A percentile compares a stretch with the other conserved stretches of the same genome.
Conservation (phyloP, 1,139 yeast genomes). For the Yamadazyma spencermartinsiae region DNA sequence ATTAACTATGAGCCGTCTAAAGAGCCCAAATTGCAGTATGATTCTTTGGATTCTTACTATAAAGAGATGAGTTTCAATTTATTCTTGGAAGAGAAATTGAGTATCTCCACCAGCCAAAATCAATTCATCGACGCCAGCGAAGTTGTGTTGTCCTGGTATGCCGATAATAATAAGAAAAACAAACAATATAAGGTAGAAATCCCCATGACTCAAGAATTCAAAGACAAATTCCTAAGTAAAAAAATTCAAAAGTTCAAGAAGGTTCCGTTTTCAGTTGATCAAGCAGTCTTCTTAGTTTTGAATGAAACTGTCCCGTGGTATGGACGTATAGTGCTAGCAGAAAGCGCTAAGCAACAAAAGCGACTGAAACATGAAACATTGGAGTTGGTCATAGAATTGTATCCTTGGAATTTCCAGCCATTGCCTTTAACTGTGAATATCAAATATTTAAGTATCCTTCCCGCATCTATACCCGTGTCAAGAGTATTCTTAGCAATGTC, state of each 20-base stretch:
- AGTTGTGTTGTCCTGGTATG: conserved; percentile 53
- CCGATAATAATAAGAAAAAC: conserved; percentile 44
- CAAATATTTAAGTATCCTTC: conserved; percentile 49
- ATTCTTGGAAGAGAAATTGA: conserved; percentile 59
- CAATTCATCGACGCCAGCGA: conserved; percentile 36
- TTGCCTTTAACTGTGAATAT: conserved; percentile 47
- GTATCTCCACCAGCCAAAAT: conserved; percentile 33
- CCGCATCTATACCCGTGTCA: conserved; percentile 63
- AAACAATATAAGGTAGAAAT: conserved; percentile 39
- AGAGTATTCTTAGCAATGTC: conserved; percentile 67
- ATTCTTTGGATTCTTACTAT: conserved; percentile 52
- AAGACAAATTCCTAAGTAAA: conserved; percentile 44
- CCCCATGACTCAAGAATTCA: conserved; percentile 36
- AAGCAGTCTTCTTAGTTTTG: conserved; percentile 45
- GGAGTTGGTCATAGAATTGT: conserved; percentile 51
- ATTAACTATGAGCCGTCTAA: conserved; percentile 28
- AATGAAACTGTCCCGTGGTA: conserved; percentile 41
- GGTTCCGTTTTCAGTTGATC: conserved; percentile 49
- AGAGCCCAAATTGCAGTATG: conserved; percentile 48
- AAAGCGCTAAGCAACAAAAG: conserved; percentile 23
- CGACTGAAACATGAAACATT: conserved; percentile 25
- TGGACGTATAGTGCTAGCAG: conserved; percentile 50
- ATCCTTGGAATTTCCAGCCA: conserved; percentile 55
- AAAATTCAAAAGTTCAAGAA: conserved; percentile 43
- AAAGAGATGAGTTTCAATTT: conserved; percentile 61